phyloP scores from a whole-genome alignment of 78 protist species.

The slime mould (Dictyostelium discoideum) region dicty_2.7 NC_007088.5:4576501-4577000 shows the following conservation, averaged over 20 bases:
- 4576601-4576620: neutral
- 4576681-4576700: neutral
- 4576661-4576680: neutral
- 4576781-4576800: too few relatives aligned
- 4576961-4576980: neutral
- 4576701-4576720: neutral
- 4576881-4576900: too few relatives aligned
- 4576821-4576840: too few relatives aligned
- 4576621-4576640: neutral
- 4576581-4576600: neutral
- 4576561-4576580: neutral
- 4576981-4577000: neutral
- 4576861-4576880: neutral
- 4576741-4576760: too few relatives aligned
- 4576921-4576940: neutral
- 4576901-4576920: too few relatives aligned
- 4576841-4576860: neutral
- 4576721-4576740: neutral
- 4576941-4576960: neutral
- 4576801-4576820: too few relatives aligned
- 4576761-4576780: neutral
- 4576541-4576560: conserved; percentile 17
- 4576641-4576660: neutral
- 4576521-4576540: neutral
- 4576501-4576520: neutral